Conservation (phyloP, 2,329 filamentous ascomycete species). For the Dactylellina leptospora region DNA sequence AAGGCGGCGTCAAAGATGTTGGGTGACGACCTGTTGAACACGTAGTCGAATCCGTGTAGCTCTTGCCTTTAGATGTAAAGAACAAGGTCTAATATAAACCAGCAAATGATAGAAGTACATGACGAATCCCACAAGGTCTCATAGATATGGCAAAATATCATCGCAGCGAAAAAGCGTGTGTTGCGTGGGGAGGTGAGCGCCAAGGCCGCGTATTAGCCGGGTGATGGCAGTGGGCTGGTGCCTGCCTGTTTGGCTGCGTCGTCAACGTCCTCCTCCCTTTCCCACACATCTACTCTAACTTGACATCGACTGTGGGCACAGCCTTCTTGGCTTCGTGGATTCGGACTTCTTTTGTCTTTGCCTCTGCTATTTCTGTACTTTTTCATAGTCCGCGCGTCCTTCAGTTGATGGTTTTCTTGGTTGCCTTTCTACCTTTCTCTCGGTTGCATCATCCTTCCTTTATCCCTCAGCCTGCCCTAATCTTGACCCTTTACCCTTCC, state of each 20-base stretch:
- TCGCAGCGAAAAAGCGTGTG: not conserved
- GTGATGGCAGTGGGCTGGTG: slow-evolving; percentile 2
- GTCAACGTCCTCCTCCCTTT: slow-evolving; percentile 10
- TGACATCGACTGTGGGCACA: slow-evolving; percentile 18
- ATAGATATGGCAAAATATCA: not conserved
- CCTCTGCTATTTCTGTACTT: slow-evolving; percentile 2
- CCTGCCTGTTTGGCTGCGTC: slow-evolving; percentile 38
- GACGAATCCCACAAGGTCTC: too few relatives aligned
- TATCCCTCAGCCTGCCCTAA: not conserved
- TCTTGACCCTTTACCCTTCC: not conserved
- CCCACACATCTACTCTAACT: slow-evolving; percentile 1
- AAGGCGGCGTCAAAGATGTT: too few relatives aligned
- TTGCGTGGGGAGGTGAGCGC: slow-evolving; percentile 18
- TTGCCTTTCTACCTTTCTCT: slow-evolving; percentile 45
- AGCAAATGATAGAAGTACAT: too few relatives aligned
- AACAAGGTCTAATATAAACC: too few relatives aligned
- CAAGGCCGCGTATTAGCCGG: slow-evolving; percentile 35
- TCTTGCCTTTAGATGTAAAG: too few relatives aligned
- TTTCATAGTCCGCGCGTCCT: slow-evolving; percentile 34
- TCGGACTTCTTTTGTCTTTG: not conserved
- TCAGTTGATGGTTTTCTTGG: slow-evolving; percentile 35
- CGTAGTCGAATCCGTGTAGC: too few relatives aligned
- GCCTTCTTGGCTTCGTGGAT: slow-evolving; percentile 35
- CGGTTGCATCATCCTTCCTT: slow-evolving; percentile 57
- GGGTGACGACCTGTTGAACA: too few relatives aligned